Percentiles rank a stretch among this genome's conserved stretches.
Conservation (phyloP, 768 basidiomycete species). For the Pleurotus tuoliensis region DNA sequence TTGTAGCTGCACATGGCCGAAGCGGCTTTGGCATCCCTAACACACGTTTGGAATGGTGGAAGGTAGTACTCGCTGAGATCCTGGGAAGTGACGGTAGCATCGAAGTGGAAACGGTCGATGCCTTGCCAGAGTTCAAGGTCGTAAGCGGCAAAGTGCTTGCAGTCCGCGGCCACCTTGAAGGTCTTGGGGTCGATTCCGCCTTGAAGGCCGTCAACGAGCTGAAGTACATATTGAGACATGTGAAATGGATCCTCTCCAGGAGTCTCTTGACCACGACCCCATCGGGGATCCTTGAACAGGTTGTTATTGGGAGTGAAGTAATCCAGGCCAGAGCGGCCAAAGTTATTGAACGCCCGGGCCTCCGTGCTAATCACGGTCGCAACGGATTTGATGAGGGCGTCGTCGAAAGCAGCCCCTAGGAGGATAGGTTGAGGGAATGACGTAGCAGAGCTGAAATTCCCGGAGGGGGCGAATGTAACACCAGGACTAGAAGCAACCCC, state of each 20-base stretch:
- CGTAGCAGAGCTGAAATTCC: conserved; percentile 53
- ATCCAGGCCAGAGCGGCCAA: conserved; percentile 47
- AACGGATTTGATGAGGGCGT: conserved; percentile 44
- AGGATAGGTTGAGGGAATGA: conserved; percentile 57
- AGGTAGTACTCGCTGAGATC: conserved; percentile 56
- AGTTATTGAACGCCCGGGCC: conserved; percentile 56
- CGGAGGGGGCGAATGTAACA: conserved; percentile 43
- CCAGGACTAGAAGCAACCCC: conserved; percentile 53
- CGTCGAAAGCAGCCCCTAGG: conserved; percentile 54
- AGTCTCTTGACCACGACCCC: conserved; percentile 61
- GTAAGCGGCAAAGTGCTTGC: conserved; percentile 61
- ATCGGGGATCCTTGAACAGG: conserved; percentile 59
- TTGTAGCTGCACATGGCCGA: conserved; percentile 64
- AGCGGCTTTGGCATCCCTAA: conserved; percentile 54
- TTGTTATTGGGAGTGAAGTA: conserved; percentile 58
- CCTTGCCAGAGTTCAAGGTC: conserved; percentile 57
- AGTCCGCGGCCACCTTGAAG: conserved; percentile 50
- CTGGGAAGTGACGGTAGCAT: conserved; percentile 48
- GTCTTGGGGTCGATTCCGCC: conserved; percentile 50
- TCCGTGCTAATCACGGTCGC: conserved; percentile 53
- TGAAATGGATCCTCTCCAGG: conserved; percentile 59
- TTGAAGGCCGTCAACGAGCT: conserved; percentile 51
- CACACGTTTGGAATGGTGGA: conserved; percentile 53
- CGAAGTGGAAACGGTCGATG: conserved; percentile 42
- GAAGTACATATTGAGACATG: conserved; percentile 49